These are phyloP conservation scores for Paraglomus brasilianum DNA, from an alignment of 192 early-diverging fungal species.

Conservation along the genomic window DNA sequence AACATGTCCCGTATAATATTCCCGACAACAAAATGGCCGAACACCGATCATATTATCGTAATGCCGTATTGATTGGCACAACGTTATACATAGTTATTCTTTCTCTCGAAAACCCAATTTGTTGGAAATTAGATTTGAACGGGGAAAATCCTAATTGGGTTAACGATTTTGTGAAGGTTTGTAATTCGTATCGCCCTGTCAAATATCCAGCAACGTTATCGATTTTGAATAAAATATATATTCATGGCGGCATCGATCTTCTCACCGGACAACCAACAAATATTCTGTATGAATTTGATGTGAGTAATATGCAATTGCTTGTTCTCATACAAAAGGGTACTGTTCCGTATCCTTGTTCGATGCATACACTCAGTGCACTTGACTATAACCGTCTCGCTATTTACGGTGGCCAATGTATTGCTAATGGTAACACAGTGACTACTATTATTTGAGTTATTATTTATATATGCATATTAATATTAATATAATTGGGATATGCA, in stretches of 20 bases:
- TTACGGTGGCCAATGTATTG: background rate
- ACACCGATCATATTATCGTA: slow-evolving; percentile 1
- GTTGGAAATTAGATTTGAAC: background rate
- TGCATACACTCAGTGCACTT: background rate
- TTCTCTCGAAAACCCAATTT: background rate
- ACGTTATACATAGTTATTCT: background rate
- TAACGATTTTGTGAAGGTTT: background rate
- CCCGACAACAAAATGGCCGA: background rate
- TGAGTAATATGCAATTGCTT: background rate
- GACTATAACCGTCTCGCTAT: background rate
- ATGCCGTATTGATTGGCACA: background rate
- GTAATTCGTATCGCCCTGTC: background rate
- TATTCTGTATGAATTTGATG: background rate
- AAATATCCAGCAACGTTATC: background rate
- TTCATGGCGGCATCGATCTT: slow-evolving; percentile 6
- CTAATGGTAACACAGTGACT: no score
- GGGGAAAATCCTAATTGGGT: background rate
- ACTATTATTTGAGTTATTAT: no score
- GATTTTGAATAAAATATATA: slow-evolving; percentile 13
- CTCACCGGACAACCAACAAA: background rate
- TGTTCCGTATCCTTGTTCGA: background rate
- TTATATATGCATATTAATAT: no score
- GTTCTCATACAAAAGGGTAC: background rate
- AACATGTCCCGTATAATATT: background rate
- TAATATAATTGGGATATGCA: no score